A percentile compares a stretch with the other conserved stretches of the same genome.
Evolutionary conservation across 2,329 filamentous ascomycete genomes (phyloP).

Genomic region (Pyrenochaeta sp.): DNA sequence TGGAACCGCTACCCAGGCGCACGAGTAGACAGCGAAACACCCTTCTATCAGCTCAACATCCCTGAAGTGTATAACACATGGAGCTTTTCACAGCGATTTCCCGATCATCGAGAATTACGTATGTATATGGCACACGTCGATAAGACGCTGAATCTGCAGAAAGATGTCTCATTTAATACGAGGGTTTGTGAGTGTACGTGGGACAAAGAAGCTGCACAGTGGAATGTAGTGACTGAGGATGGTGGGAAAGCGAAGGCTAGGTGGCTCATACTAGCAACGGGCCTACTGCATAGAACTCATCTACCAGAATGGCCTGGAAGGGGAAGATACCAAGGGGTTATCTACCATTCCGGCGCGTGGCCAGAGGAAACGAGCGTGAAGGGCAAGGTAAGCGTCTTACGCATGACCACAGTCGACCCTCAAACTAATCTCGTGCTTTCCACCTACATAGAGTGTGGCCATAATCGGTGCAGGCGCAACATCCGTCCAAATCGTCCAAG

Average conservation of each 20-base stretch:
- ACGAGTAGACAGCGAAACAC: constrained; percentile 53
- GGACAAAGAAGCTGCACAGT: constrained; percentile 28
- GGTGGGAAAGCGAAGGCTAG: constrained; percentile 55
- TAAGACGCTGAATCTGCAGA: constrained; percentile 60
- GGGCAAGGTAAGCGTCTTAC: constrained; percentile 13
- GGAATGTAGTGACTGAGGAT: constrained; percentile 56
- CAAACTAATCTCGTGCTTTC: no score
- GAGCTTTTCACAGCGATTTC: constrained; percentile 62
- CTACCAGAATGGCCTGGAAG: constrained; percentile 25
- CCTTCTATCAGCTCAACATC: constrained; percentile 53
- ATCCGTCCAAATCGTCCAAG: constrained; percentile 39
- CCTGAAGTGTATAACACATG: constrained; percentile 56
- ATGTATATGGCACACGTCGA: constrained; percentile 67
- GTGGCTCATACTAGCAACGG: constrained; percentile 45
- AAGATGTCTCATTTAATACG: constrained; percentile 47
- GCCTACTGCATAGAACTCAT: constrained; percentile 26
- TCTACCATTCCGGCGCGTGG: constrained; percentile 31
- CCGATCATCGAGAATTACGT: constrained; percentile 58
- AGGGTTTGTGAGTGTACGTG: not conserved
- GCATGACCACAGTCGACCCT: no score
- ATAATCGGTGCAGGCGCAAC: constrained; percentile 40
- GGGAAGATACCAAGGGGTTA: constrained; percentile 26
- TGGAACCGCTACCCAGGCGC: constrained; percentile 44
- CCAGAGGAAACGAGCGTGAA: constrained; percentile 47
- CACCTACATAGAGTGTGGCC: constrained; percentile 16